Base-by-base conservation (phyloP, 495 filamentous ascomycete genomes). In the Aspergillus biplanus region DNA sequence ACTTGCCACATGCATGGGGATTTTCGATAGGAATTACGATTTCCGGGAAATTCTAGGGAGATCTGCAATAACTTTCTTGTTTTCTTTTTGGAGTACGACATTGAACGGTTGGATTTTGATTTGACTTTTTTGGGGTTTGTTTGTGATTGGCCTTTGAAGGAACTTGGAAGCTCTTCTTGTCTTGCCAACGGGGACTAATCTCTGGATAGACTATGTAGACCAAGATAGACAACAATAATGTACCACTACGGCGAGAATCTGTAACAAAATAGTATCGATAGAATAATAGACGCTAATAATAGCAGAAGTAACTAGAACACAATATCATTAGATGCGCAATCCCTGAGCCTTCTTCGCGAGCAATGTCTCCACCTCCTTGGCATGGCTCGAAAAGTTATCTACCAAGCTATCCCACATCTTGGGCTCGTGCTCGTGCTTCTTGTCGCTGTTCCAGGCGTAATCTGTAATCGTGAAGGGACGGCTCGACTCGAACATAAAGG, bases 401-500 rank as follows among this genome's bases (percentile, higher is more conserved):
- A 85, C 82, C 13, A 84, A 65, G 59, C 69, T 77, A 73, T 84
- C 82, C 81, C 82, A 85, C 82, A 84, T 84, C 69, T 77, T 79
- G 3, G 82, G 81, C 65, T 84, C 81, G 69, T 86, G 82, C 66
- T 86, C 82, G 65, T 84, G 82, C 68, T 73, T 78, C 75, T 85
- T 81, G n/a, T 74, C 67, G 48, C 78, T 82, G 27, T 75, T 82
- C 79, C 78, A 83, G 13, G 81, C 81, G 66, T 75, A 85, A 12
- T 84, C 81, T 0, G 81, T 82, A 49, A 84, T 81, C 0, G 80
- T 83, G 65, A 83, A 84, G 2, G 78, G 76, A 9, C 80, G 69
- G 21, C 72, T 73, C 46, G 77, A 83, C 71, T 87, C 85, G 60
- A 87, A 85, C 83, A 93, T 93, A 64, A 82, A 80, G 6, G 82